Base-by-base conservation (phyloP, 345 rosid genomes). In the Corchorus olitorius region DNA sequence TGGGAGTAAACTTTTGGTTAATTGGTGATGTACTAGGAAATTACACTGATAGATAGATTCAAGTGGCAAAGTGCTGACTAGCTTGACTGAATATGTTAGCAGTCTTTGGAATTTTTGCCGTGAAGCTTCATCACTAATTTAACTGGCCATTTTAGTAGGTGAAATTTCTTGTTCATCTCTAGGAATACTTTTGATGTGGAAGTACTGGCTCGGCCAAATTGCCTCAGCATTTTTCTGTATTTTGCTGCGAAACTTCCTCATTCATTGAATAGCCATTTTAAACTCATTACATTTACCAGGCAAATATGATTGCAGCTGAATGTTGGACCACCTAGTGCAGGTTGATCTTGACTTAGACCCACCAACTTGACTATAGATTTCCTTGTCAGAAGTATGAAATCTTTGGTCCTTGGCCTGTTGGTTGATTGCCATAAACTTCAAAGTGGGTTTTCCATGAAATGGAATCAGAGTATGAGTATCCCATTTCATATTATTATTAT, bases 261-360 rank as follows among this genome's bases (percentile, higher is more conserved):
- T 39, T 2, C 43, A 39, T 39, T 39, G 4, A 39, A 39, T 39
- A 3, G 9, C 10, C 34, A 59, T 6, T n/a, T 22, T 59, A 27
- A 27, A 45, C 48, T 60, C 12, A 8, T n/a, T 20, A 19, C 2
- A 60, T 22, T 12, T 60, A 11, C 6, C 6, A 27, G 4, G 17
- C n/a, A 3, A 27, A n/a, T n/a, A 16, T 48, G 12, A 8, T 16
- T 49, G 11, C 7, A 9, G 74, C 11, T 54, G 15, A 33, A 35
- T 70, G n/a, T 34, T 33, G 27, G 20, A 17, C 7, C 27, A 43
- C 45, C 35, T 19, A 59, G 43, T 46, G 34, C 53, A 45, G 16
- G 58, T 65, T 45, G 70, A 37, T 16, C 53, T 53, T 49, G 61
- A 61, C 59, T 4, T 14, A 49, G 69, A 63, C 70, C 22, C 65